Evolutionary conservation across 352 stramenopile species (phyloP), one percentile per base, ranked within the genome.

Genomic region (Pythium scleroteichum): DNA sequence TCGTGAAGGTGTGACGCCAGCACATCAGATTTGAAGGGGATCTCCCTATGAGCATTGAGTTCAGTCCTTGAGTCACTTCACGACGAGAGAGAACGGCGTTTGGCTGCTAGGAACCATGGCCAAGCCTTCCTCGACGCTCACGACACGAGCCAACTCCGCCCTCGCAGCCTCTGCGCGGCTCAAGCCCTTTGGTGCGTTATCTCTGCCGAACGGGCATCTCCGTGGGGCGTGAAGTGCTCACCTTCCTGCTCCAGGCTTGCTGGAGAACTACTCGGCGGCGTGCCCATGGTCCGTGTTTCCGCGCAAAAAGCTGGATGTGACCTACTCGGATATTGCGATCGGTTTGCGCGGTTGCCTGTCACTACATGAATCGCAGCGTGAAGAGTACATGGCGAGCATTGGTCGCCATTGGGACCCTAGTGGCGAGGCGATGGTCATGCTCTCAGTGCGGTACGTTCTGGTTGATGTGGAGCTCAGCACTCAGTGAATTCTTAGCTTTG

Each of bases 261-360:
- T 87, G 33, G 82, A 90, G 53, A 50, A 78, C 46, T 68, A 85
- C 57, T 89, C 81, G 4, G 81, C 81, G 6, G 51, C 71, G n/a
- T 70, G 53, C 13, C 82, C 82, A 13, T 94, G 84, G 84, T 75
- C 82, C 33, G 76, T 94, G 53, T 90, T 94, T 68, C 82, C 84
- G 12, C 82, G 84, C 51, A 92, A 94, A 69, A 88, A 88, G 64
- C 64, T 94, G 53, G 84, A 94, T 53, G 80, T 94, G 60, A 89
- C 79, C 42, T 94, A 87, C 64, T 47, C 66, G 3, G 82, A 94
- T 68, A 83, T 94, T 40, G 71, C 64, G 6, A 69, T 76, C 2
- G 82, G 79, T 9, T 41, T 94, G 17, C 65, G 64, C 10, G 72
- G 69, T 19, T 92, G 84, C 66, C 58, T 90, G 40, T 72, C 76